Percentiles rank a stretch among this genome's conserved stretches.
Evolutionary conservation across 2,329 filamentous ascomycete species (phyloP).

Genomic region (Ceratocystis ficicola): DNA sequence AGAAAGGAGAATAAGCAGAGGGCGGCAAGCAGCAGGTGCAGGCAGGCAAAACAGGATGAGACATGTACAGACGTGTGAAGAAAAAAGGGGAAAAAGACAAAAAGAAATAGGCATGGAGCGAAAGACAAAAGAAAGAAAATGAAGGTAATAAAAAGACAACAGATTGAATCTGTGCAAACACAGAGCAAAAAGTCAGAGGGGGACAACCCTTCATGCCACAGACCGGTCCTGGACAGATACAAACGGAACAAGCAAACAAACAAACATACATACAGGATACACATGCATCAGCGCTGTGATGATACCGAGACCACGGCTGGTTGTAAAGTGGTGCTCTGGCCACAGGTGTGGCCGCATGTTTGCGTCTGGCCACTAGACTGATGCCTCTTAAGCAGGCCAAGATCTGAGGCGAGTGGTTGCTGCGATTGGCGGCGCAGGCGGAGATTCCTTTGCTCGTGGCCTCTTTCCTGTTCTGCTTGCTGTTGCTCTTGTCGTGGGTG

Average conservation of each 20-base stretch:
- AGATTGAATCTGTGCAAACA: background rate
- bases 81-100: conserved; percentile 10
- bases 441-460: conserved; percentile 3
- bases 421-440: background rate
- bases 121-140: conserved; percentile 9
- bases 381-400: background rate
- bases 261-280: background rate
- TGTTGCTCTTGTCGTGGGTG: background rate
- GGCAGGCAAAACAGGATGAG: background rate
- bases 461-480: background rate
- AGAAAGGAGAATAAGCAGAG: background rate
- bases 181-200: conserved; percentile 10
- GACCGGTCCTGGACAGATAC: conserved; percentile 2
- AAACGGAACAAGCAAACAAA: conserved; percentile 16
- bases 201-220: background rate
- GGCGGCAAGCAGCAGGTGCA: conserved; percentile 7
- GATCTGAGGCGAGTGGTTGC: background rate
- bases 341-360: background rate
- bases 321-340: background rate
- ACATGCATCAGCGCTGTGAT: background rate
- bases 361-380: background rate
- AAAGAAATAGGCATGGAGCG: background rate
- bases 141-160: background rate
- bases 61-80: background rate
- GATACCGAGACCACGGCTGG: background rate